phyloP scores from a whole-genome alignment of 2,329 filamentous ascomycete genomes.

The Sclerotinia trifoliorum region DNA sequence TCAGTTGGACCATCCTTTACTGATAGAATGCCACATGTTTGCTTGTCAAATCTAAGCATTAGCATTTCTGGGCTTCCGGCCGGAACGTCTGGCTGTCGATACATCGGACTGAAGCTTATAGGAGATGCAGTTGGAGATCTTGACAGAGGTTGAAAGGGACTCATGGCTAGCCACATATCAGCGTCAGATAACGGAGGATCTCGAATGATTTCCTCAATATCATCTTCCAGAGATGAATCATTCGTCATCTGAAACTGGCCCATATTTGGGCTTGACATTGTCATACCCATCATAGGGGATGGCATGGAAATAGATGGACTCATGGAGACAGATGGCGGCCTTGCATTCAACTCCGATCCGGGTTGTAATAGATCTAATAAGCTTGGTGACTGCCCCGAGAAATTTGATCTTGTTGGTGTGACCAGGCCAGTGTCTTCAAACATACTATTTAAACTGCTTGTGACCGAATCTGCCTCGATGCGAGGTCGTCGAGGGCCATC shows the following conservation, averaged over 20 bases:
- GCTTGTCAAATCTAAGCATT: conserved; percentile 59
- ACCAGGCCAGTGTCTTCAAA: conserved; percentile 42
- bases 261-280: conserved; percentile 27
- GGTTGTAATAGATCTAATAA: conserved; percentile 50
- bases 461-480: conserved; percentile 41
- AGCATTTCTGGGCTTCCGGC: conserved; percentile 59
- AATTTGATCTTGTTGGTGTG: conserved; percentile 36
- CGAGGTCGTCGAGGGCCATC: conserved; percentile 30
- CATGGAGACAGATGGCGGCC: conserved; percentile 22
- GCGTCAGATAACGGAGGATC: conserved; percentile 32
- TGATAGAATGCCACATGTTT: conserved; percentile 69
- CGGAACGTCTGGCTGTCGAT: conserved; percentile 49
- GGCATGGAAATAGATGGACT: background rate
- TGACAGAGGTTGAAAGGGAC: conserved; percentile 32
- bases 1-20: conserved; percentile 67
- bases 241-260: conserved; percentile 33
- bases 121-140: conserved; percentile 29
- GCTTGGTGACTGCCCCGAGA: conserved; percentile 49
- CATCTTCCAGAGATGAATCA: conserved; percentile 44
- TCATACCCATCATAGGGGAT: conserved; percentile 31
- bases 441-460: conserved; percentile 41
- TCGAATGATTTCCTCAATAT: conserved; percentile 56
- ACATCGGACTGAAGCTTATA: conserved; percentile 39
- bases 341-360: conserved; percentile 47
- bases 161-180: conserved; percentile 34